Percentiles rank a stretch among this genome's conserved stretches.
Evolutionary conservation across 2,329 filamentous ascomycete species (phyloP).

Genomic region (Pseudonectria foliicola): DNA sequence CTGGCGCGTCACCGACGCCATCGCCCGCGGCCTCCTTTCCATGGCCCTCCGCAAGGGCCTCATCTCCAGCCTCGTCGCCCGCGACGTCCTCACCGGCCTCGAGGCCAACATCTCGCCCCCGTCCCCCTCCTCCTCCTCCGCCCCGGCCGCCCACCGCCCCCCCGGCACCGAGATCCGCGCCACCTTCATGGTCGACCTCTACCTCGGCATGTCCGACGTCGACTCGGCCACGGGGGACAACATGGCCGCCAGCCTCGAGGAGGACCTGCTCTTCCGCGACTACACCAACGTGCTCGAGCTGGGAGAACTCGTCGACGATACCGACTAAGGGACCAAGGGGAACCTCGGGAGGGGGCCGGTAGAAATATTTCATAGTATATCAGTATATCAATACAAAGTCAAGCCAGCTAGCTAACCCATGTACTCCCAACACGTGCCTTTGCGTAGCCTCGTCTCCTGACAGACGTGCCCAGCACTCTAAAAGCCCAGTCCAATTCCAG

Average conservation of each 20-base stretch:
- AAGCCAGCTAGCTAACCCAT: too few species aligned
- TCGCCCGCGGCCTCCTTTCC: conserved; percentile 27
- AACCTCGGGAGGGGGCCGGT: too few species aligned
- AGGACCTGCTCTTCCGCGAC: conserved; percentile 28
- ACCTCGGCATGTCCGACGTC: conserved; percentile 28
- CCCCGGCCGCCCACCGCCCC: not conserved
- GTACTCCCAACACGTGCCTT: too few species aligned
- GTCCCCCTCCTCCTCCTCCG: too few species aligned
- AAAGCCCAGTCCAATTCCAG: too few species aligned
- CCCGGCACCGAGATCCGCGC: conserved; percentile 22
- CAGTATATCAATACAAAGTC: too few species aligned
- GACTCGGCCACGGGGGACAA: conserved; percentile 26
- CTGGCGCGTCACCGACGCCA: conserved; percentile 29
- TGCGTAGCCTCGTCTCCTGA: too few species aligned
- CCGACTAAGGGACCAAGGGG: too few species aligned
- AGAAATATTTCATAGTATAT: too few species aligned
- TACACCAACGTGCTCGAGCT: conserved; percentile 14
- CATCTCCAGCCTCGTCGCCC: conserved; percentile 21
- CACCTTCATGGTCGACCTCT: conserved; percentile 31
- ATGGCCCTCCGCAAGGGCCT: conserved; percentile 28
- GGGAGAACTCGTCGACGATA: too few species aligned
- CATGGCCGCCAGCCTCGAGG: conserved; percentile 27
- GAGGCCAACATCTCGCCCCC: conserved; percentile 17
- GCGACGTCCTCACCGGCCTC: conserved; percentile 24
- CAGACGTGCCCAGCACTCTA: too few species aligned